Evolutionary conservation across 179 eudicot species (phyloP).

Genomic region (Drosera spatulata): DNA sequence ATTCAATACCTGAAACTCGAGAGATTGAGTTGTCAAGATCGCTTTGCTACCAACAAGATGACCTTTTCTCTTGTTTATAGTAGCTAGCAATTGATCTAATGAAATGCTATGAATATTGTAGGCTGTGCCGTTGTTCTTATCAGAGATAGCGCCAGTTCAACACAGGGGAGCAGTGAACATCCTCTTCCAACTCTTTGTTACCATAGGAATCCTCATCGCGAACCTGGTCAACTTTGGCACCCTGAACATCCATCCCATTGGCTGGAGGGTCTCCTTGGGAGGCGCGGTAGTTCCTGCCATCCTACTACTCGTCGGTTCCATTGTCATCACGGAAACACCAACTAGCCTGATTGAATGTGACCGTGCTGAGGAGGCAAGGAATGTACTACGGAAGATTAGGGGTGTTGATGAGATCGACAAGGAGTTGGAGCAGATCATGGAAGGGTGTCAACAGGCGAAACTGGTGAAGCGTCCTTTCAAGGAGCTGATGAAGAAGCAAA

Average conservation of each 20-base stretch:
- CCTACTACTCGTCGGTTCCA: conserved; percentile 25
- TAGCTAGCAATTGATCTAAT: not conserved
- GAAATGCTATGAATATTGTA: conserved; percentile 7
- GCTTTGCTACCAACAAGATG: not conserved
- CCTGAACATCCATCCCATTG: conserved; percentile 16
- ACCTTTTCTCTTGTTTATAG: not conserved
- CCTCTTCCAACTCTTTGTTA: conserved; percentile 53
- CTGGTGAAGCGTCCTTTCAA: conserved; percentile 18
- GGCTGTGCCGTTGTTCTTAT: conserved; percentile 63
- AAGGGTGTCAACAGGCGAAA: conserved; percentile 24
- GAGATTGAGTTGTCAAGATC: not conserved
- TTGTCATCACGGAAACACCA: conserved; percentile 46
- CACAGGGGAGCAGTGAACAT: conserved; percentile 61
- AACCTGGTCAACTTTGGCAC: conserved; percentile 28
- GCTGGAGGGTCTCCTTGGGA: conserved; percentile 40
- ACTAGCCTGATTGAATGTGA: conserved; percentile 33
- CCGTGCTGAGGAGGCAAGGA: conserved; percentile 13
- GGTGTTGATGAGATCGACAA: conserved; percentile 36
- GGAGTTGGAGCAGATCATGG: conserved; percentile 23
- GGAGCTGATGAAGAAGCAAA: conserved; percentile 12
- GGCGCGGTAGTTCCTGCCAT: conserved; percentile 38
- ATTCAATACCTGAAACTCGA: no score
- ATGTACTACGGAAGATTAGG: conserved; percentile 25
- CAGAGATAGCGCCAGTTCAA: conserved; percentile 59
- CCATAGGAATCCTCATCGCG: conserved; percentile 43